Base-by-base conservation (phyloP, 768 basidiomycete genomes). In the Suillus hirtellus region DNA sequence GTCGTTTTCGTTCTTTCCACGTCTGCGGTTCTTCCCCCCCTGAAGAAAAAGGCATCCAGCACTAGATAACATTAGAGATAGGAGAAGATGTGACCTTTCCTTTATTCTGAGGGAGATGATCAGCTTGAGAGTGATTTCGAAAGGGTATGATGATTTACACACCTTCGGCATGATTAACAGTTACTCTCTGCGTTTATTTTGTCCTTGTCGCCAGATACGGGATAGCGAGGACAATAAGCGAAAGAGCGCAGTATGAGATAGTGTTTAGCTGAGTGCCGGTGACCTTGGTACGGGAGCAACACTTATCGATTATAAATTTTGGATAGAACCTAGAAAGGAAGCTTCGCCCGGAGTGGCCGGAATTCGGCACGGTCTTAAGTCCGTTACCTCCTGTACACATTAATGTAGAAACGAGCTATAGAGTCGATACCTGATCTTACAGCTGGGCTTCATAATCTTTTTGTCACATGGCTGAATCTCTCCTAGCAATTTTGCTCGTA, bases 1-100 rank as follows among this genome's bases (percentile, higher is more conserved):
- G 62, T 99, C 97, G 80, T 96, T 97, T 82, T 99, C 96, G 80
- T 98, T 99, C 87, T 99, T 99, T 84, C 97, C 97, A 80, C 97
- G 86, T 86, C 97, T 86, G 80, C 96, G 87, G 82, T 99, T 99
- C 85, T 99, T 99, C 66, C 96, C 97, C 76, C 96, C 96, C 96
- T 99, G 71, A 67, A 63, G 47, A 58, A 38, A 37, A 21, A 38
- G 63, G 50, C 54, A 46, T 44, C 38, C 19, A 44, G 52, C 15
- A 59, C 8, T 37, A 37, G 35, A 37, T 37, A 37, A 37, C 35
- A 37, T 37, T 37, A 37, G 35, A 37, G 7, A 37, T 37, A 38
- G 35, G 46, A 34, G 17, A 53, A 64, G 58, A n/a, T 40, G 76
- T 60, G 62, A 89, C 88, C 84, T 89, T 89, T 84, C 88, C 88